Evolutionary conservation across 139 green algal species (phyloP), one percentile per base, ranked within the genome.

Genomic region (Volvox africanus): DNA sequence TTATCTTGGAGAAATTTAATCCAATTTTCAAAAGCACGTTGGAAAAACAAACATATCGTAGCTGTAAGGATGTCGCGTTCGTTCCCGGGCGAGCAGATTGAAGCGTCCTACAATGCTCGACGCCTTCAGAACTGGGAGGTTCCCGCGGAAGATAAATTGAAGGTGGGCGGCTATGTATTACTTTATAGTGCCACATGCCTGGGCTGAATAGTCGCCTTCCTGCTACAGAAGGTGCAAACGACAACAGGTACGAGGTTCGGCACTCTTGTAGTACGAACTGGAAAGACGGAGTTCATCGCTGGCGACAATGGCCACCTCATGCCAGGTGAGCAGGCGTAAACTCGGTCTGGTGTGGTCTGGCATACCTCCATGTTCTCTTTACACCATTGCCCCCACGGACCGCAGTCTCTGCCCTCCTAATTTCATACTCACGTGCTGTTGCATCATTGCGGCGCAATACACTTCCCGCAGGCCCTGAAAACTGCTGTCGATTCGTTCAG

Each of bases 231-330:
- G 22, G 65, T 88, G 22, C 71, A 28, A 24, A 89, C 85, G 6
- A 50, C 37, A 14, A 90, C 91, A 44, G 62, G n/a, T 16, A 93
- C 61, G 17, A 80, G 93, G 0, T 95, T 90, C 82, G 89, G 90
- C 14, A 95, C 87, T 21, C 89, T 95, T 1, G 61, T 75, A 5
- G 6, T 88, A 19, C 37, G 76, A 11, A 92, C 37, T 20, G 86
- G 86, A 24, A 91, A 37, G 30, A 93, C 93, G 30, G n/a, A 89
- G 16, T 94, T 94, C 71, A 92, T 96, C 20, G 93, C 92, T 11
- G 93, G 93, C 65, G 84, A 92, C 28, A 93, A 91, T 11, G 94
- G 94, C 17, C 92, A 95, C 86, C 73, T 96, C 55, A 73, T 82
- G 55, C 65, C 82, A 21, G 88, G 88, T 86, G 75, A 50, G 75